Evolutionary conservation across 257 asterid genomes (phyloP).

Genomic region (Salvia splendens): DNA sequence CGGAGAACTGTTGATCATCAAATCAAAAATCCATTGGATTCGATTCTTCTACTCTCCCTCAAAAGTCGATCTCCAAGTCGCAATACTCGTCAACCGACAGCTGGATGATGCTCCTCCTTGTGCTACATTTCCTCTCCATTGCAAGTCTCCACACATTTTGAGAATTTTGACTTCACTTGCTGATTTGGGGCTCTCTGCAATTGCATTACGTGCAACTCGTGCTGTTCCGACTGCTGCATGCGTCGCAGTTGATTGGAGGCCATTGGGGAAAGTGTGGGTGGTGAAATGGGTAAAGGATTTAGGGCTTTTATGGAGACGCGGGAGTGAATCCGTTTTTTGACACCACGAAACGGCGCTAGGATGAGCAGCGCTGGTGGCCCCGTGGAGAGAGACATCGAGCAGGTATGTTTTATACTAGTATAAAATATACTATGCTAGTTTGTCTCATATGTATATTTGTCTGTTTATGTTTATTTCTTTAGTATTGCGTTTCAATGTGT

Average conservation of each 20-base stretch:
- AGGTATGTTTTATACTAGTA: conserved; percentile 35
- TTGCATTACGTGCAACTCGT: conserved; percentile 29
- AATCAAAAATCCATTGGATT: conserved; percentile 35
- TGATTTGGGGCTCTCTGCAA: conserved; percentile 6
- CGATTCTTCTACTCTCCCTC: conserved; percentile 34
- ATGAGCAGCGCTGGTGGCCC: conserved; percentile 64
- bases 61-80: conserved; percentile 1
- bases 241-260: conserved; percentile 8
- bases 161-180: background rate
- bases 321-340: conserved; percentile 24
- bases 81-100: conserved; percentile 14
- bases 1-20: conserved; percentile 31
- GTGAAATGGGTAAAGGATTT: conserved; percentile 45
- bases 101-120: conserved; percentile 19
- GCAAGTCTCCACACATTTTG: conserved; percentile 24
- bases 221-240: conserved; percentile 23
- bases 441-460: too few relatives aligned
- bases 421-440: too few relatives aligned
- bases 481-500: too few relatives aligned
- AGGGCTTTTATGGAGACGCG: conserved; percentile 43
- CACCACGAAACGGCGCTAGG: conserved; percentile 46
- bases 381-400: conserved; percentile 77
- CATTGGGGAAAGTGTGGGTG: conserved; percentile 30
- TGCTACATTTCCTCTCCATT: conserved; percentile 26
- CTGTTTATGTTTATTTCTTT: too few relatives aligned